Conservation (phyloP, 2,329 filamentous ascomycete species). For the Sporothrix schenckii region DNA sequence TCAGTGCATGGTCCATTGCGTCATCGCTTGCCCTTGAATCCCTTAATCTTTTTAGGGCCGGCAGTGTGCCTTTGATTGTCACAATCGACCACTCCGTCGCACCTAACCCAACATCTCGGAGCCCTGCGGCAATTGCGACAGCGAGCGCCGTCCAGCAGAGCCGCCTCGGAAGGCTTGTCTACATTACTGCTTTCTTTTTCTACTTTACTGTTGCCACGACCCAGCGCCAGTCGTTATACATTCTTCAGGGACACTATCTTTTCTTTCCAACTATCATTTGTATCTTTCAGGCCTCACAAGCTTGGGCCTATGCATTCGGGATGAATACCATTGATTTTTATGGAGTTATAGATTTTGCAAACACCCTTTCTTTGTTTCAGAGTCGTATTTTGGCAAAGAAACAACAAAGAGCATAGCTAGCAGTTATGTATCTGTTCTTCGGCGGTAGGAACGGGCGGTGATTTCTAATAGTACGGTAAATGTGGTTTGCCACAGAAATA, state of each 20-base stretch:
- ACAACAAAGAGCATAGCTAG: too few relatives aligned
- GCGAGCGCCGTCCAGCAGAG: conserved; percentile 8
- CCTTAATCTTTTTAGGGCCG: neutral
- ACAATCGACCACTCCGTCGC: neutral
- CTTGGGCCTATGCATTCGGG: neutral
- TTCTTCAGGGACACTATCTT: neutral
- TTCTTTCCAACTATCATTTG: neutral
- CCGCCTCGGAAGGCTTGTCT: neutral
- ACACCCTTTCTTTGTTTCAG: too few relatives aligned
- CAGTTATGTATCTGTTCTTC: too few relatives aligned
- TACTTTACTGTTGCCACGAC: neutral
- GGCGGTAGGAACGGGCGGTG: too few relatives aligned
- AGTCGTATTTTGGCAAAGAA: too few relatives aligned
- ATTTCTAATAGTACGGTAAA: too few relatives aligned
- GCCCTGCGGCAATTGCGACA: conserved; percentile 13
- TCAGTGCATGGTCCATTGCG: conserved; percentile 26
- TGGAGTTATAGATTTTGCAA: too few relatives aligned
- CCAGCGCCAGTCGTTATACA: neutral
- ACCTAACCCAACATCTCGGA: conserved; percentile 11
- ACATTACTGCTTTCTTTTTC: neutral
- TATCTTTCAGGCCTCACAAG: neutral
- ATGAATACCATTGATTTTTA: too few relatives aligned
- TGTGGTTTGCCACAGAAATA: too few relatives aligned
- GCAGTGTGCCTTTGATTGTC: neutral
- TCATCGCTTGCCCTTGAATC: conserved; percentile 26